Base-by-base conservation (phyloP, 2,329 filamentous ascomycete species). In the Lojkania enalia region DNA sequence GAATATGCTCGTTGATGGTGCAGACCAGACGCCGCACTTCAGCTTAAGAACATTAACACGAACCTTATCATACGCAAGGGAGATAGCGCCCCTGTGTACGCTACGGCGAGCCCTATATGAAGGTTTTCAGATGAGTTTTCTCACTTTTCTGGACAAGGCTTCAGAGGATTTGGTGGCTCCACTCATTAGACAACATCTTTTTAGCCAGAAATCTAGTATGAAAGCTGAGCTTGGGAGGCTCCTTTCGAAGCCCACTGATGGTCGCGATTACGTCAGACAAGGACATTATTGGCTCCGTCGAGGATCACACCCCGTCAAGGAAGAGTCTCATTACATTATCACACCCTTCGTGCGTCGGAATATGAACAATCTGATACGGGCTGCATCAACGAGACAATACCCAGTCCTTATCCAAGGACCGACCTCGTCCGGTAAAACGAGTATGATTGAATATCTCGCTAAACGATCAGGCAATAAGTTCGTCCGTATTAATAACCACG, bases 361-460 rank as follows among this genome's bases (percentile, higher is more conserved):
- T 55, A 78, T 99, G 54, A 83, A 96, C 57, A 99, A 99, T 60
- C 74, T 99, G 20, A 92, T 97, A 9, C 82, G 95, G 61, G 95
- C 94, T 2, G 90, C 90, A 13, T 97, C 92, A 0, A 99, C 92
- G 3, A 78, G 90, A 25, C 83, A 88, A 37, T 99, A 96, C 66
- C 95, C 94, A 0, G 89, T 99, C 37, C 78, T 99, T 7, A 87
- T 99, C 15, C 94, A 99, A 70, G 94, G 94, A 3, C 94, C 95
- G 11, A 99, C 94, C 0, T 99, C 95, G 4, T 88, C 92, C 11
- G 94, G 94, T 53, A 99, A 99, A 72, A 99, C 94, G 0, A 97
- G 92, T 70, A 99, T 99, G 94, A 95, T 99, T 31, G 92, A 97
- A 70, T 96, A 96, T 66, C 79, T 99, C 27, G 92, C 95, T n/a